These are phyloP conservation scores for Trichoderma afroharzianum DNA, from an alignment of 2,329 filamentous ascomycete species.

Conservation along the genomic window DNA sequence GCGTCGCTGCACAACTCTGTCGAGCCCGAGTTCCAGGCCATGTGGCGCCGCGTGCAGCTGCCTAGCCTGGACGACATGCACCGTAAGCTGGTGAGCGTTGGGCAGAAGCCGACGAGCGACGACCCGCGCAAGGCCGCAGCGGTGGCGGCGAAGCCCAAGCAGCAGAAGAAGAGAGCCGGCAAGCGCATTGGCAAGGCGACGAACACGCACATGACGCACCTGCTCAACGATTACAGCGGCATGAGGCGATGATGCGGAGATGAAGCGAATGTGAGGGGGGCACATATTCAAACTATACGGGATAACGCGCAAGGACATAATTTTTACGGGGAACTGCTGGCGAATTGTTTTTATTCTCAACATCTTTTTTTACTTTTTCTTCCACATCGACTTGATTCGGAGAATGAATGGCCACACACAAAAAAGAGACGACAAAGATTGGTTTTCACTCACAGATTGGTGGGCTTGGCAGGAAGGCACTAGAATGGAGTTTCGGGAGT, in stretches of 20 bases:
- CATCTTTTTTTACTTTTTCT: background rate
- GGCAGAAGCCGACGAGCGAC: constrained; percentile 80
- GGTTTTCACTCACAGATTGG: background rate
- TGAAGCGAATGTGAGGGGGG: background rate
- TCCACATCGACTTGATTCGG: background rate
- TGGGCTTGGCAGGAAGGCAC: background rate
- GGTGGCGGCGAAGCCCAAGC: constrained; percentile 58
- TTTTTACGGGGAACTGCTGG: background rate
- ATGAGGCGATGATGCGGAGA: constrained; percentile 37
- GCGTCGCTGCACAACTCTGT: constrained; percentile 70
- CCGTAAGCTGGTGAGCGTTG: constrained; percentile 69
- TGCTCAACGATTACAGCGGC: constrained; percentile 69
- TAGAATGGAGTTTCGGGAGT: constrained; percentile 11
- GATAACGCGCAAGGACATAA: background rate
- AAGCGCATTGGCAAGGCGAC: constrained; percentile 76
- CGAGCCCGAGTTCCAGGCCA: constrained; percentile 75
- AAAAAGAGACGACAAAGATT: background rate
- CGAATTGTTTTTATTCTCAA: background rate
- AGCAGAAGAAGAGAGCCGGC: constrained; percentile 65
- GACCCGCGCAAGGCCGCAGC: constrained; percentile 55
- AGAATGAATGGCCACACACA: background rate
- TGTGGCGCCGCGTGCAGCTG: constrained; percentile 79
- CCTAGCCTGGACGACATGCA: constrained; percentile 75
- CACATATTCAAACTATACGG: background rate
- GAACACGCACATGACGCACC: constrained; percentile 80